phyloP scores from a whole-genome alignment of 257 asterid species.

The Nicotiana knightiana region DNA sequence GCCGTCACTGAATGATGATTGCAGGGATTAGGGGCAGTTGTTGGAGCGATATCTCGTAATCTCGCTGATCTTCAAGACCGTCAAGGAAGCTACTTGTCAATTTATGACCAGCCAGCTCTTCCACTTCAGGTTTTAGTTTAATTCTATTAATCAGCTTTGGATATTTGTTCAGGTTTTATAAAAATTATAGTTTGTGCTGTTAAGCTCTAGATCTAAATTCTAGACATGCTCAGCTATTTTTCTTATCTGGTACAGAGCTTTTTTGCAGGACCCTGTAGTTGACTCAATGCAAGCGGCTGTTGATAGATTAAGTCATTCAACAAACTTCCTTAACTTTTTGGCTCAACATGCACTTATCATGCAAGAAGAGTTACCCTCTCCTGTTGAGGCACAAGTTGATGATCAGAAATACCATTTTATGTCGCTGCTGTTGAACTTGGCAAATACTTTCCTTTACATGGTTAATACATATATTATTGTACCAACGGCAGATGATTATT shows the following conservation, averaged over 20 bases:
- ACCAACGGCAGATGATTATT: constrained; percentile 97
- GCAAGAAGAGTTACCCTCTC: constrained; percentile 83
- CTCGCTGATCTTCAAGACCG: constrained; percentile 93
- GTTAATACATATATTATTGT: constrained; percentile 93
- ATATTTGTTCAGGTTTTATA: not conserved
- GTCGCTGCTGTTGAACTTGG: constrained; percentile 87
- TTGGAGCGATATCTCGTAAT: constrained; percentile 96
- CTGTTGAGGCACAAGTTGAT: constrained; percentile 51
- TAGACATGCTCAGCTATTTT: not conserved
- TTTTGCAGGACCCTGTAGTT: constrained; percentile 84
- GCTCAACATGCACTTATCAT: constrained; percentile 98
- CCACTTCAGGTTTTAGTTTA: constrained; percentile 53
- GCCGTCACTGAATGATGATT: not conserved
- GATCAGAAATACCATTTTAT: constrained; percentile 82
- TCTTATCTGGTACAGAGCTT: constrained; percentile 14
- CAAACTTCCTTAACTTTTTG: constrained; percentile 77
- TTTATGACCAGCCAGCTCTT: constrained; percentile 84
- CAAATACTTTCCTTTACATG: constrained; percentile 92
- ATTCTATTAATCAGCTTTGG: not conserved
- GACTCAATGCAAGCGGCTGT: constrained; percentile 73
- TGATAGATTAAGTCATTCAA: constrained; percentile 77
- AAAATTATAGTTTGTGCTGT: not conserved
- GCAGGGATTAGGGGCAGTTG: constrained; percentile 97
- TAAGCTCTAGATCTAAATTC: not conserved
- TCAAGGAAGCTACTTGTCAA: constrained; percentile 94